These are phyloP conservation scores for Cladorrhinum sp. DNA, from an alignment of 2,329 filamentous ascomycete genomes.

Conservation along the genomic window DNA sequence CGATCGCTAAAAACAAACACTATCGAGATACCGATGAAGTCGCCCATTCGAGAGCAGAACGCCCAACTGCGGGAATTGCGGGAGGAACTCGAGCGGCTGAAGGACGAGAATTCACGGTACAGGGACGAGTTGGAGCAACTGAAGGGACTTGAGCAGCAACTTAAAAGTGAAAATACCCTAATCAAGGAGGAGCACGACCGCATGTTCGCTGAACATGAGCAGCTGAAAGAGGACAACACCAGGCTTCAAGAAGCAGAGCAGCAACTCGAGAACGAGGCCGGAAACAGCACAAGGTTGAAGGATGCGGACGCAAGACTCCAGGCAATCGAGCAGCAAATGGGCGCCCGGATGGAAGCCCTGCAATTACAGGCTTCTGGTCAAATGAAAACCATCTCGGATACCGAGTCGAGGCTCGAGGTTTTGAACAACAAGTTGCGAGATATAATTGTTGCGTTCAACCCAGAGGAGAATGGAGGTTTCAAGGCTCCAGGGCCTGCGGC, in stretches of 20 bases:
- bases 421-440: conserved; percentile 66
- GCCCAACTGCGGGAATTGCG: conserved; percentile 33
- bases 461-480: conserved; percentile 49
- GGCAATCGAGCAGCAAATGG: conserved; percentile 34
- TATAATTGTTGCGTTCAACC: conserved; percentile 63
- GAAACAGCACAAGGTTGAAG: conserved; percentile 6
- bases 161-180: conserved; percentile 24
- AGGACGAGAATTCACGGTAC: conserved; percentile 31
- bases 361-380: conserved; percentile 37
- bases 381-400: conserved; percentile 54
- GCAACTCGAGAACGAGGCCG: conserved; percentile 13
- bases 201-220: conserved; percentile 7
- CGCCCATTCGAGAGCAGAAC: conserved; percentile 53
- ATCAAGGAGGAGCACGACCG: conserved; percentile 8
- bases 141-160: conserved; percentile 33
- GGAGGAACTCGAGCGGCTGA: conserved; percentile 30
- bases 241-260: conserved; percentile 11
- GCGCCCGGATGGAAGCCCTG: conserved; percentile 37
- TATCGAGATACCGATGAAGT: conserved; percentile 59
- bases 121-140: conserved; percentile 32
- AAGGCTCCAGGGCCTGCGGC: conserved; percentile 39
- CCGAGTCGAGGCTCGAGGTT: conserved; percentile 64
- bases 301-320: conserved; percentile 28
- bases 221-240: conserved; percentile 13
- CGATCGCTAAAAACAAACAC: conserved; percentile 40